phyloP scores from a whole-genome alignment of 106 monocot genomes.

The Iris macrosiphon region DNA sequence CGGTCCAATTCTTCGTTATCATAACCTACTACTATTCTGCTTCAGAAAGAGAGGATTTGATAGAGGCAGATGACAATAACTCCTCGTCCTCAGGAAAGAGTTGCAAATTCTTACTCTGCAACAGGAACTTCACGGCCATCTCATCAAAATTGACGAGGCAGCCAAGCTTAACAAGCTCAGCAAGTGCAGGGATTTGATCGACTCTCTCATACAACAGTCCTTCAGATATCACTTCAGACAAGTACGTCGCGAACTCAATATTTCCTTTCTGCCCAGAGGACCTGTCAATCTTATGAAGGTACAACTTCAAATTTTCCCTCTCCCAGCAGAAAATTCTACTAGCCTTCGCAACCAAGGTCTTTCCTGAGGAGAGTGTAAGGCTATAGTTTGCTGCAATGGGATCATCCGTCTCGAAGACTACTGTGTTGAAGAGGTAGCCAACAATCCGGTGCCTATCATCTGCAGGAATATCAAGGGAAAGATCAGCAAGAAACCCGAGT shows the following conservation, averaged over 20 bases:
- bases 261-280: constrained; percentile 1
- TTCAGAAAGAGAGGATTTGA: too few relatives aligned
- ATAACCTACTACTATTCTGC: too few relatives aligned
- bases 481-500: constrained; percentile 44
- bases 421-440: constrained; percentile 18
- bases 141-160: constrained; percentile 38
- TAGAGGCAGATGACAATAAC: constrained; percentile 16
- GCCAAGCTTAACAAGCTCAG: constrained; percentile 42
- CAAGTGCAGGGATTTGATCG: constrained; percentile 25
- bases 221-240: constrained; percentile 33
- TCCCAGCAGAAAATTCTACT: constrained; percentile 13
- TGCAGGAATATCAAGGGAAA: constrained; percentile 15
- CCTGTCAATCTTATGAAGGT: constrained; percentile 14
- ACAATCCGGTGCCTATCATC: constrained; percentile 24
- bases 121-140: constrained; percentile 28
- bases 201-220: constrained; percentile 32
- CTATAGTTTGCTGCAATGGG: constrained; percentile 22
- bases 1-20: too few relatives aligned
- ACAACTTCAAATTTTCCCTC: background rate
- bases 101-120: constrained; percentile 43
- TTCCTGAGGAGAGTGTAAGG: constrained; percentile 15
- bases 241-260: constrained; percentile 42
- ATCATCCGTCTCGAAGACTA: constrained; percentile 16
- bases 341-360: constrained; percentile 9
- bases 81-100: constrained; percentile 45